A percentile compares a stretch with the other conserved stretches of the same genome.
These are phyloP conservation scores for Adansonia grandidieri DNA, from an alignment of 441 rosid genomes.

Conservation along the genomic window DNA sequence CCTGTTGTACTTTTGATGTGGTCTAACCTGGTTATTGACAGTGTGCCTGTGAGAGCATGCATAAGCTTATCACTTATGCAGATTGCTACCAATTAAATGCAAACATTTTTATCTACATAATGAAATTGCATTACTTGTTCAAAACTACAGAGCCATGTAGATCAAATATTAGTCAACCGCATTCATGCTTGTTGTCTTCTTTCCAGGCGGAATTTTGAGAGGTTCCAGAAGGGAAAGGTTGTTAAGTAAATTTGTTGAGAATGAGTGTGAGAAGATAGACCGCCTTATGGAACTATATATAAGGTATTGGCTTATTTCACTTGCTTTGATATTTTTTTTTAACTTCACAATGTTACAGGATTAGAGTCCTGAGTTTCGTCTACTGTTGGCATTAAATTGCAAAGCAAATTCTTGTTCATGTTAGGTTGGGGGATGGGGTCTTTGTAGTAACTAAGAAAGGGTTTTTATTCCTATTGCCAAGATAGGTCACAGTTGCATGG, in stretches of 20 bases:
- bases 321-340: not conserved
- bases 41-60: not conserved
- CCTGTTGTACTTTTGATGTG: not conserved
- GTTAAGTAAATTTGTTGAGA: conserved; percentile 89
- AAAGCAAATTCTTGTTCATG: conserved; percentile 8
- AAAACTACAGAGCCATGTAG: not conserved
- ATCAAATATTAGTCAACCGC: conserved; percentile 7
- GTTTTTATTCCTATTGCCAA: not conserved
- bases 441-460: not conserved
- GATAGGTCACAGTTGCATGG: not conserved
- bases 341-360: not conserved
- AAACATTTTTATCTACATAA: not conserved
- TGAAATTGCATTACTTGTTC: not conserved
- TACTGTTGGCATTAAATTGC: conserved; percentile 12
- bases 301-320: conserved; percentile 49
- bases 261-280: conserved; percentile 93
- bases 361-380: not conserved
- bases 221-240: conserved; percentile 92
- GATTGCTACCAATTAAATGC: not conserved
- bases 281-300: conserved; percentile 90
- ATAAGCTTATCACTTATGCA: not conserved
- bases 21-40: not conserved
- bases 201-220: conserved; percentile 82
- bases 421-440: not conserved
- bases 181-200: conserved; percentile 24